A percentile compares a stretch with the other conserved stretches of the same genome.
Conservation (phyloP, 768 basidiomycete genomes). For the Panus rudis region DNA sequence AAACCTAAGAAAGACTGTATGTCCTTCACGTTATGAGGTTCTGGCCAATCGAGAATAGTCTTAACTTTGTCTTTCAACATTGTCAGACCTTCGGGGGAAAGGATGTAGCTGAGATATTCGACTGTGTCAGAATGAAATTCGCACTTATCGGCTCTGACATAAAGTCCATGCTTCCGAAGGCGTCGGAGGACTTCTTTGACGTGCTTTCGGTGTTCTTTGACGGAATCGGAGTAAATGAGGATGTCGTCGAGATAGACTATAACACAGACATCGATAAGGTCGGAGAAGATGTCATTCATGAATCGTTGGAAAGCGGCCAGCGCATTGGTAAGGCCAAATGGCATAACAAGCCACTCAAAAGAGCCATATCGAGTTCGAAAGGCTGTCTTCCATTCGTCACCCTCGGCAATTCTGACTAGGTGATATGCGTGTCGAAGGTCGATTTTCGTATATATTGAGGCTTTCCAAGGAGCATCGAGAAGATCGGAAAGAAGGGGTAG, state of each 20-base stretch:
- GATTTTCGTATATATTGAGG: conserved; percentile 27
- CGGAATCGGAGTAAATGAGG: conserved; percentile 11
- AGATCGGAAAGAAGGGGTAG: conserved; percentile 28
- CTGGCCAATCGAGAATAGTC: conserved; percentile 24
- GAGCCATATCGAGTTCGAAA: conserved; percentile 31
- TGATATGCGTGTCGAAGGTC: conserved; percentile 36
- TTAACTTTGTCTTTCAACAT: conserved; percentile 37
- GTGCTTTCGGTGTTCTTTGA: conserved; percentile 12
- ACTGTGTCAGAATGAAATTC: conserved; percentile 30
- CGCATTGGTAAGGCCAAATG: conserved; percentile 21
- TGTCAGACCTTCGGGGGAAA: conserved; percentile 22
- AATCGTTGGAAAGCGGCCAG: conserved; percentile 8
- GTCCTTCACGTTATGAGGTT: conserved; percentile 19
- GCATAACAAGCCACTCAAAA: conserved; percentile 31
- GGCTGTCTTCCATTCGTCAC: conserved; percentile 33
- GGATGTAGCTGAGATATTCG: conserved; percentile 36
- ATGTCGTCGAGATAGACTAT: conserved; percentile 11
- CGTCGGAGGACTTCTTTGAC: conserved; percentile 13
- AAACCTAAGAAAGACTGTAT: conserved; percentile 28
- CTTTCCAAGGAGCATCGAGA: conserved; percentile 11
- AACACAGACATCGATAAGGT: conserved; percentile 8
- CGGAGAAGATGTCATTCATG: conserved; percentile 10
- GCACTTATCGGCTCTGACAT: conserved; percentile 25
- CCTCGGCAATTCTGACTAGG: conserved; percentile 31
- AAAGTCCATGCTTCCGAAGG: conserved; percentile 26